A percentile compares a stretch with the other conserved stretches of the same genome.
Evolutionary conservation across 75 land plant species (phyloP).

Genomic region (Sequoiadendron giganteum): DNA sequence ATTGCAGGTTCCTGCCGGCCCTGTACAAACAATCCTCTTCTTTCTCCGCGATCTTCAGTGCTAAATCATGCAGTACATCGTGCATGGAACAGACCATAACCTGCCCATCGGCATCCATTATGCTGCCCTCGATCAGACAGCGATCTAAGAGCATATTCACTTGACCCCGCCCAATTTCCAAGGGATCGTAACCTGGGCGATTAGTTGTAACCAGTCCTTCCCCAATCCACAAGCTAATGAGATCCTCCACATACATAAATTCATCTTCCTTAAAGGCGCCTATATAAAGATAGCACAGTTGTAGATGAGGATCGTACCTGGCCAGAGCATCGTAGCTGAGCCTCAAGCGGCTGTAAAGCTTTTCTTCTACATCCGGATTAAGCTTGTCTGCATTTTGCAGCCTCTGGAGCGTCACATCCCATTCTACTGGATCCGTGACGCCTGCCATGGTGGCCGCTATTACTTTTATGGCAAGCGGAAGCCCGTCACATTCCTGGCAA

Average conservation of each 20-base stretch:
- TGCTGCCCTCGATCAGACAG: not conserved
- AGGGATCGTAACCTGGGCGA: not conserved
- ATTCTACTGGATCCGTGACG: not conserved
- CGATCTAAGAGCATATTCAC: not conserved
- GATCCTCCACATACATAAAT: constrained; percentile 11
- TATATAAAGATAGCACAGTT: constrained; percentile 19
- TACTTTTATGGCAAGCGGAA: constrained; percentile 30
- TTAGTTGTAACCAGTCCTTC: not conserved
- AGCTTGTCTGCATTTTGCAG: constrained; percentile 23
- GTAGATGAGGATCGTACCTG: not conserved
- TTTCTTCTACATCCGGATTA: constrained; percentile 9
- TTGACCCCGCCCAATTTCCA: constrained; percentile 3
- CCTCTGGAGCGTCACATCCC: constrained; percentile 12
- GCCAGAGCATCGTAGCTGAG: constrained; percentile 17
- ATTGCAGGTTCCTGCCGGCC: not conserved
- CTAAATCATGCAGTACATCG: constrained; percentile 16
- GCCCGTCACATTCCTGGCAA: constrained; percentile 19
- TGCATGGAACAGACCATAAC: constrained; percentile 1
- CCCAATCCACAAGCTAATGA: constrained; percentile 16
- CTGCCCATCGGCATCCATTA: not conserved
- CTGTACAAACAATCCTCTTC: not conserved
- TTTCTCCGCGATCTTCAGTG: not conserved
- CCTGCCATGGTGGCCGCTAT: constrained; percentile 30
- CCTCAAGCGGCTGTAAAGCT: constrained; percentile 19
- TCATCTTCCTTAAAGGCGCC: constrained; percentile 19